Conservation (phyloP, 2,329 filamentous ascomycete genomes). For the Anthostomella pinea region DNA sequence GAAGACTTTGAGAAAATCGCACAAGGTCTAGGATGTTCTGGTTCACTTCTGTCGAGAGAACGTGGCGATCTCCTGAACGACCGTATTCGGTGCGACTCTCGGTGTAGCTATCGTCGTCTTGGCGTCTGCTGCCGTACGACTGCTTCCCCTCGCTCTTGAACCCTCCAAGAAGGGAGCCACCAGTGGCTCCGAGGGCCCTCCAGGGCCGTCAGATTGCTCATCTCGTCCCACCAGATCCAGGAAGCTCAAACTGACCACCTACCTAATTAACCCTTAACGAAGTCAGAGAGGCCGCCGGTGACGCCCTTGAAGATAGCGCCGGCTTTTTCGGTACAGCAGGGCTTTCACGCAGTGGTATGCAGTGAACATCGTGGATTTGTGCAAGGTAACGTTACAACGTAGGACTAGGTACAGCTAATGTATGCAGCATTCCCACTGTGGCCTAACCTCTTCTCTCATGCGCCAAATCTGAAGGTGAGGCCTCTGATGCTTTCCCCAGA, state of each 20-base stretch:
- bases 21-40: too few species aligned
- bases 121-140: conserved; percentile 49
- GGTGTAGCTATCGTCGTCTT: conserved; percentile 58
- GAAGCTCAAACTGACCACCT: conserved; percentile 25
- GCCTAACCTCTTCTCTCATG: too few species aligned
- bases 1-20: too few species aligned
- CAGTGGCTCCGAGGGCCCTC: conserved; percentile 65
- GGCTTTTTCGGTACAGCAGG: too few species aligned
- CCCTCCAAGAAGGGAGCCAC: conserved; percentile 63
- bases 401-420: too few species aligned
- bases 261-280: conserved; percentile 47
- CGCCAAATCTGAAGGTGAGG: too few species aligned
- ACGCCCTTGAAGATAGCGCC: conserved; percentile 57
- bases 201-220: conserved; percentile 61
- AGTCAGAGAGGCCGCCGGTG: conserved; percentile 47
- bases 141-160: conserved; percentile 56
- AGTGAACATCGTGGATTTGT: too few species aligned
- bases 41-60: too few species aligned
- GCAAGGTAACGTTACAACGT: too few species aligned
- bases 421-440: too few species aligned
- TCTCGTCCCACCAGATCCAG: conserved; percentile 8
- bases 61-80: conserved; percentile 54
- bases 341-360: too few species aligned
- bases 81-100: conserved; percentile 62
- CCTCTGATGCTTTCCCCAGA: too few species aligned